Evolutionary conservation across 2,329 filamentous ascomycete species (phyloP).

Genomic region (Hypoxylon sp.): DNA sequence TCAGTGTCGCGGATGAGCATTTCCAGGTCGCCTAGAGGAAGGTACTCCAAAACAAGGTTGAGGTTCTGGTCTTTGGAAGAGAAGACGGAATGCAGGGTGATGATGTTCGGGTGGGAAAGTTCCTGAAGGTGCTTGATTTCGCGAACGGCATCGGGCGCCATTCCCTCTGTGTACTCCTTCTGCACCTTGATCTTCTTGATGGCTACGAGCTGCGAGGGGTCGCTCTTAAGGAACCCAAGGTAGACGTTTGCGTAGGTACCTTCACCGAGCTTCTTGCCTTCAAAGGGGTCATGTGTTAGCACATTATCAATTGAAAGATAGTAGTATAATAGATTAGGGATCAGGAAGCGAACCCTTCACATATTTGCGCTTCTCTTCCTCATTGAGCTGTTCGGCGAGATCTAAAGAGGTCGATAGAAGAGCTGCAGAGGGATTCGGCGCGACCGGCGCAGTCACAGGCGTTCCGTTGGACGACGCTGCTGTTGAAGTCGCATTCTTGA

Average conservation of each 20-base stretch:
- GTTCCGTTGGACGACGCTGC: conserved; percentile 63
- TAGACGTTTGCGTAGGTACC: conserved; percentile 98
- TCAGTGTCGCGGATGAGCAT: conserved; percentile 91
- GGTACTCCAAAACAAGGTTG: conserved; percentile 93
- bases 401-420: conserved; percentile 61
- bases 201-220: conserved; percentile 83
- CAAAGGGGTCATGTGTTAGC: conserved; percentile 30
- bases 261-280: conserved; percentile 91
- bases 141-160: conserved; percentile 93
- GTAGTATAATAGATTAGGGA: background rate
- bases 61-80: conserved; percentile 97
- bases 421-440: conserved; percentile 51
- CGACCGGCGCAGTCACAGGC: conserved; percentile 54
- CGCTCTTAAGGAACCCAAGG: conserved; percentile 82
- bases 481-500: conserved; percentile 60
- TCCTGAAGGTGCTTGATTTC: conserved; percentile 97
- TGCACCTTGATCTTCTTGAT: conserved; percentile 95
- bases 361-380: conserved; percentile 88
- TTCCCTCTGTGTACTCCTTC: conserved; percentile 88
- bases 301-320: conserved; percentile 2
- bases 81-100: conserved; percentile 92
- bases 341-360: conserved; percentile 76
- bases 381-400: conserved; percentile 85
- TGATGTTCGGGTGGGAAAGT: conserved; percentile 94
- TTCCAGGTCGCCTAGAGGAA: conserved; percentile 94